Evolutionary conservation across 129 eudicot species (phyloP), one percentile per base, ranked within the genome.

Genomic region (Heracleum sosnowskyi): DNA sequence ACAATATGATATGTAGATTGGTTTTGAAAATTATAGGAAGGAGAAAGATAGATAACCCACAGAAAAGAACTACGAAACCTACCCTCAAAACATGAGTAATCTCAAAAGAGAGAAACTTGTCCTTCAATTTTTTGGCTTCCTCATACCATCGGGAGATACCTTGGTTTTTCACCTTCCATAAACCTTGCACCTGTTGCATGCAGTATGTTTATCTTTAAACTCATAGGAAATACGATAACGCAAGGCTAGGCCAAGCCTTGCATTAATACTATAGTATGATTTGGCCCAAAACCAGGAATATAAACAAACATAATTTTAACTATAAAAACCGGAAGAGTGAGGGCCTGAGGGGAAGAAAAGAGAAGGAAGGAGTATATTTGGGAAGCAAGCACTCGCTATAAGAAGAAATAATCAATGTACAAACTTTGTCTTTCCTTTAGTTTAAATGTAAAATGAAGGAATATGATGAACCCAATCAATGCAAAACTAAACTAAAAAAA

Each of bases 71-170:
- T 73, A 28, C 62, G 35, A 29, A 66, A 57, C 79, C 24, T 85
- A 95, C 98, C 90, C 98, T 84, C 60, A 91, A 80, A 77, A 95
- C 87, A 81, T 91, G 98, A 82, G 68, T 69, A 22, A 95, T 88
- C 82, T 88, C 82, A 78, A 95, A 95, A 31, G 83, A 91, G 13
- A 31, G 68, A 77, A 95, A 95, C 80, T 76, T 82, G 20, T 91
- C 94, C 91, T 90, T 95, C 79, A 95, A 79, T 76, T 81, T 88
- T 82, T 84, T 88, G 11, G 97, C 97, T 81, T 95, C 97, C 53
- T 85, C 90, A 62, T 77, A 89, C 93, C 90, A 87, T 76, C 46
- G 74, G 44, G 86, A 78, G 78, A 95, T 88, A 79, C 90, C 87
- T 66, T 83, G 81, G 82, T 90, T 77, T 82, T 85, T 91, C 46